Base-by-base conservation (phyloP, 345 rosid genomes). In the Rhizophora apiculata region DNA sequence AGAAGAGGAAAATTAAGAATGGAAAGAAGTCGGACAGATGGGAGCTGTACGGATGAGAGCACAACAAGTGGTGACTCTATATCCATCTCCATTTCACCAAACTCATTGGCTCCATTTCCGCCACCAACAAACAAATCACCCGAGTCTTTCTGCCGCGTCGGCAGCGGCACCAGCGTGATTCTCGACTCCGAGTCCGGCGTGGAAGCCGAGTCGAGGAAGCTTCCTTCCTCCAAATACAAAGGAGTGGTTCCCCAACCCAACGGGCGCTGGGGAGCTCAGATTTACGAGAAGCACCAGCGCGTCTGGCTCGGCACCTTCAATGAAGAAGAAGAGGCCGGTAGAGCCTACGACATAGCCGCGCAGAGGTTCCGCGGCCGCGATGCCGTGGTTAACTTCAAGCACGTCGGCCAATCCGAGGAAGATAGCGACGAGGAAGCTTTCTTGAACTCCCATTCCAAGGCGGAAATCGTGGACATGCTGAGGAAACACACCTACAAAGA, bases 221-320 rank as follows among this genome's bases (percentile, higher is more conserved):
- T 91, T 24, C 93, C 95, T 1, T 89, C 96, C 2, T 91, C 98
- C 15, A 86, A 87, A 64, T 94, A 82, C 86, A 94, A 94, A 75
- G 98, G 98, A 2, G 98, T 94, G 7, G 97, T 94, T n/a, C 92
- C 97, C 1, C 96, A 94, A 62, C 98, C 98, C 8, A 94, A 94
- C 70, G 97, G 97, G 67, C 86, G 95, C 1, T 94, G 97, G 98
- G 98, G 97, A 6, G 90, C 95, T 18, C 97, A 94, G 86, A 94
- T 94, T 65, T 94, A 94, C 86, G 97, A 91, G 89, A 94, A 87
- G 75, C 97, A 91, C 62, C 97, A 88, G 63, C 82, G 97, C 15
- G 90, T 94, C 37, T 94, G 98, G 98, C 87, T 94, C 6, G 98
- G 98, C 1, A 94, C 97, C 10, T 94, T 87, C 73, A 91, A 86